Conservation (phyloP, 768 basidiomycete species). For the Russula abietina region DNA sequence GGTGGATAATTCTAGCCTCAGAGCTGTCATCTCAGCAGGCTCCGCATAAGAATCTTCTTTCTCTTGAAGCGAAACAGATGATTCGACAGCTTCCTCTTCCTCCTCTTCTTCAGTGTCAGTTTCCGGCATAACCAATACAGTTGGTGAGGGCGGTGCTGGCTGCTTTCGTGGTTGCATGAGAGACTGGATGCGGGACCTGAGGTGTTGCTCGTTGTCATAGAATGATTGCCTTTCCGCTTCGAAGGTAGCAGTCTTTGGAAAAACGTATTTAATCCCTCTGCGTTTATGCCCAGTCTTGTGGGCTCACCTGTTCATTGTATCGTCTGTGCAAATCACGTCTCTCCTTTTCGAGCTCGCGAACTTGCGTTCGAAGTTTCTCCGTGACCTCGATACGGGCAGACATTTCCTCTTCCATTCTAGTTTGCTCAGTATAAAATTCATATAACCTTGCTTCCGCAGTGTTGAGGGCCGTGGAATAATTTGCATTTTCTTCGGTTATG, state of each 20-base stretch:
- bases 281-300: constrained; percentile 6
- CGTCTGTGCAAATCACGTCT: constrained; percentile 75
- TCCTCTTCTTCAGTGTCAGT: constrained; percentile 38
- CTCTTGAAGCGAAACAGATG: constrained; percentile 38
- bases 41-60: constrained; percentile 63
- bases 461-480: constrained; percentile 56
- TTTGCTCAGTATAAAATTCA: constrained; percentile 77
- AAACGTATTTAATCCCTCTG: constrained; percentile 7
- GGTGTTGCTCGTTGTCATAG: constrained; percentile 90
- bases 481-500: constrained; percentile 60
- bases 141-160: constrained; percentile 31
- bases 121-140: constrained; percentile 28
- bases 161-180: constrained; percentile 63
- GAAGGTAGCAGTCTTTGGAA: constrained; percentile 67
- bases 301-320: constrained; percentile 79
- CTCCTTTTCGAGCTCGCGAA: constrained; percentile 84
- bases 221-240: constrained; percentile 90
- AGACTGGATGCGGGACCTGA: constrained; percentile 84
- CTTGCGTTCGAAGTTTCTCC: constrained; percentile 74
- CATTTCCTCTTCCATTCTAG: constrained; percentile 75
- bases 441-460: constrained; percentile 65
- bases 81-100: constrained; percentile 33
- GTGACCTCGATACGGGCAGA: constrained; percentile 75
- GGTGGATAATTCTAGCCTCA: constrained; percentile 78
- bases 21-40: constrained; percentile 81